These are phyloP conservation scores for Chalciporus sphaerocephalus DNA, from an alignment of 768 basidiomycete genomes.

Conservation along the genomic window DNA sequence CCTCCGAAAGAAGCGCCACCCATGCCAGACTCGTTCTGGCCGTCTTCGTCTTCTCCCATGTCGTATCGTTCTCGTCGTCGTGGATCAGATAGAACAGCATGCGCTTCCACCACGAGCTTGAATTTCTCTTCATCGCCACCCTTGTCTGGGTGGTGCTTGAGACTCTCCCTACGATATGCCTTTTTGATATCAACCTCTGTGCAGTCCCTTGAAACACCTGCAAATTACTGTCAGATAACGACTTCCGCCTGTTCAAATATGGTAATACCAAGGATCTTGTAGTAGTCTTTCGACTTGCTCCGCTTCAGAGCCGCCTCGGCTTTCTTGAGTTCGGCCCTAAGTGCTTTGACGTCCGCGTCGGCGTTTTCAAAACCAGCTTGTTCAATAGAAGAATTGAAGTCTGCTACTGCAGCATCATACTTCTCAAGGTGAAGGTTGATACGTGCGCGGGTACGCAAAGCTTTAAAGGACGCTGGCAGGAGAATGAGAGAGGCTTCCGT, in stretches of 20 bases:
- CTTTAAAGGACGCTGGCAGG: slow-evolving; percentile 71
- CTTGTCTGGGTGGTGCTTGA: slow-evolving; percentile 87
- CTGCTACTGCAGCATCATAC: slow-evolving; percentile 64
- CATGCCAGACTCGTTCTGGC: slow-evolving; percentile 41
- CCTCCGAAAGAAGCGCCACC: slow-evolving; percentile 38
- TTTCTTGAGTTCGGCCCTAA: slow-evolving; percentile 68
- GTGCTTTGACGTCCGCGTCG: slow-evolving; percentile 57
- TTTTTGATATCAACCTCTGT: slow-evolving; percentile 79
- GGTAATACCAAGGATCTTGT: slow-evolving; percentile 60
- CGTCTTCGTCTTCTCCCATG: slow-evolving; percentile 78
- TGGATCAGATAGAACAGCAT: slow-evolving; percentile 78
- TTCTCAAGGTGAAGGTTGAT: slow-evolving; percentile 71
- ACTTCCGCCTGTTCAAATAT: background rate
- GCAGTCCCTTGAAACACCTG: slow-evolving; percentile 49
- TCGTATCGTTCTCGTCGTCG: slow-evolving; percentile 71
- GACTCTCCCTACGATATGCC: slow-evolving; percentile 81
- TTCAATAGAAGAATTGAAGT: slow-evolving; percentile 79
- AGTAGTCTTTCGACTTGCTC: slow-evolving; percentile 89
- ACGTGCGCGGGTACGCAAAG: slow-evolving; percentile 79
- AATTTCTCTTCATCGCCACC: slow-evolving; percentile 96
- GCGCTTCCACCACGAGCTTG: slow-evolving; percentile 82
- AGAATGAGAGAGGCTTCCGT: slow-evolving; percentile 64
- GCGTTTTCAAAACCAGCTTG: slow-evolving; percentile 61
- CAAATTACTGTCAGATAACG: slow-evolving; percentile 5
- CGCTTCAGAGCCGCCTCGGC: slow-evolving; percentile 79